phyloP scores from a whole-genome alignment of 2,329 filamentous ascomycete genomes.

The Blastomyces silverae region DNA sequence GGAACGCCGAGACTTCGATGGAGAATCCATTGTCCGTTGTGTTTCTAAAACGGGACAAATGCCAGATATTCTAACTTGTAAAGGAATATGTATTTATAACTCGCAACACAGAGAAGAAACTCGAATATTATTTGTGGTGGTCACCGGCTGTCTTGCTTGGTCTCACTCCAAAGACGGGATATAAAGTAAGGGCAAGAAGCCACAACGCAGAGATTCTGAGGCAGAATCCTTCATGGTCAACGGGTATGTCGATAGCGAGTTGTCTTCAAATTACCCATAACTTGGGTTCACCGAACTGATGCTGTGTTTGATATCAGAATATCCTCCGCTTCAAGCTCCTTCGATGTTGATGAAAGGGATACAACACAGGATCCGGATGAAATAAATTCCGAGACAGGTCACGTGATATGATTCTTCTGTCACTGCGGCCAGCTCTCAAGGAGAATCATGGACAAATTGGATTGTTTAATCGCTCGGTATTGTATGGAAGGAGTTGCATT shows the following conservation, averaged over 20 bases:
- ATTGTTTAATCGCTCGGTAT: not conserved
- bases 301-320: not conserved
- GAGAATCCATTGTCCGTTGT: conserved; percentile 2
- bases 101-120: not conserved
- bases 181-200: conserved; percentile 1
- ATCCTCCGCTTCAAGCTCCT: not conserved
- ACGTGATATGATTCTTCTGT: not conserved
- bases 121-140: not conserved
- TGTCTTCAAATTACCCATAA: not conserved
- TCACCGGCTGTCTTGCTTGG: no score
- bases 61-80: not conserved
- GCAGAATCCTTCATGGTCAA: conserved; percentile 7
- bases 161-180: not conserved
- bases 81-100: not conserved
- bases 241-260: not conserved
- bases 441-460: not conserved
- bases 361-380: not conserved
- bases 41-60: not conserved
- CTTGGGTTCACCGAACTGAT: not conserved
- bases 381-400: not conserved
- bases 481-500: not conserved
- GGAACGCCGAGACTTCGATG: conserved; percentile 13
- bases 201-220: not conserved
- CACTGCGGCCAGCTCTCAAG: no score
- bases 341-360: not conserved